phyloP scores from a whole-genome alignment of 2,329 filamentous ascomycete genomes.

The Aureobasidium namibiae region DNA sequence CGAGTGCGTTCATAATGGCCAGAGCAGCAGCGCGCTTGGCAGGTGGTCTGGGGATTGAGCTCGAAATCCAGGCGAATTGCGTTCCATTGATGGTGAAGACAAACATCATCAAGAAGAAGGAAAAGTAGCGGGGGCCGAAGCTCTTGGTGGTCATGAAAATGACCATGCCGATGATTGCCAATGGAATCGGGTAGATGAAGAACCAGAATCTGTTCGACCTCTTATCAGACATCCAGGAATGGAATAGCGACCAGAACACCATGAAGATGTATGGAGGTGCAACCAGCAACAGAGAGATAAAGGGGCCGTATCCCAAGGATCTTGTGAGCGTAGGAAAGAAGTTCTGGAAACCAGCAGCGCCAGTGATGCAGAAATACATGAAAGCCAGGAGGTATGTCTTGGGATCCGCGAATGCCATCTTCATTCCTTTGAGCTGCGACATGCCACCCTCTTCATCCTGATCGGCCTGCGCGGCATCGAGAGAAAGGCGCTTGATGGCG shows the following conservation, averaged over 20 bases:
- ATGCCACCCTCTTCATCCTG: constrained; percentile 40
- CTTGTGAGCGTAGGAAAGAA: constrained; percentile 47
- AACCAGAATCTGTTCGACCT: constrained; percentile 43
- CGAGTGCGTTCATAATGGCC: constrained; percentile 67
- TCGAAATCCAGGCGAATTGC: constrained; percentile 69
- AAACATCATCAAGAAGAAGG: constrained; percentile 48
- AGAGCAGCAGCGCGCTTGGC: constrained; percentile 66
- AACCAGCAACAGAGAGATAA: constrained; percentile 43
- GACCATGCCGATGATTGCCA: constrained; percentile 44
- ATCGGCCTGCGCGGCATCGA: constrained; percentile 44
- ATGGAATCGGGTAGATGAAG: constrained; percentile 44
- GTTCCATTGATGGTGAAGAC: constrained; percentile 49
- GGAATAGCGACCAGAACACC: constrained; percentile 40
- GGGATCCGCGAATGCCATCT: constrained; percentile 43
- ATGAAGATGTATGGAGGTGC: constrained; percentile 48
- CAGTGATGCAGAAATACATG: constrained; percentile 42
- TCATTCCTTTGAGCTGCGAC: constrained; percentile 42
- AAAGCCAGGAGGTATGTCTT: constrained; percentile 43
- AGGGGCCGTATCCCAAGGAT: constrained; percentile 37
- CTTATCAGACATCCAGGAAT: constrained; percentile 39
- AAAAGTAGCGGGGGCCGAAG: constrained; percentile 49
- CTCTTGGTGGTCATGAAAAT: constrained; percentile 46
- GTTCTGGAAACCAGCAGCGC: constrained; percentile 46
- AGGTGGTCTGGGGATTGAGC: constrained; percentile 65
- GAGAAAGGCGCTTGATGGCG: constrained; percentile 41